Evolutionary conservation across 164 flowering plant species (phyloP), one percentile per base, ranked within the genome.

Genomic region (Aristolochia fimbriata): DNA sequence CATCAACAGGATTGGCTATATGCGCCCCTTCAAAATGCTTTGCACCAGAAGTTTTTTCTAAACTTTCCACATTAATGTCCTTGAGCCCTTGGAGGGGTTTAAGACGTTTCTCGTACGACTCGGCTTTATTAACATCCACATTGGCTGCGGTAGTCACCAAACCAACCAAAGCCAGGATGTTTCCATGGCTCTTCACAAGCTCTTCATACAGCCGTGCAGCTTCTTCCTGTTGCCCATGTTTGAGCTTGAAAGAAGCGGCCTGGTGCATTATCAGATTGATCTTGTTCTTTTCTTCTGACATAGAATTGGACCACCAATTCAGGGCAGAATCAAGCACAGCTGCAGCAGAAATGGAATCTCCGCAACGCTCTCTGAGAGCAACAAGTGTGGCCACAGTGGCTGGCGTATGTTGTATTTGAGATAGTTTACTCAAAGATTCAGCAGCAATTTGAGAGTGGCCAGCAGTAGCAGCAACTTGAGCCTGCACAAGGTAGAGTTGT

Each of bases 341-440:
- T 50, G 76, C 69, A 5, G 99, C 99, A 68, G 91, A 88, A 55
- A 80, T 80, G 46, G 83, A 66, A 66, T 90, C 97, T 31, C 95
- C 97, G 30, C 79, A 81, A 17, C 92, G 96, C 65, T 85, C 96
- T 75, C 78, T 86, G 6, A 88, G 78, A 20, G 95, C 71, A 11
- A 93, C 99, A 47, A 88, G 63, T 50, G 97, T 93, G 51, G 99
- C 94, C 61, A 88, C 89, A 15, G 95, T 86, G 16, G 87, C 96
- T 50, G 99, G 99, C 91, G 79, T 81, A 83, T 86, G 87, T 66
- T 93, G 96, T 51, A 93, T 93, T 41, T 86, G 95, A n/a, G 76
- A 71, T 58, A 93, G 78, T 66, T 64, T 81, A 47, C 81, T 22
- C n/a, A 90, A 77, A 48, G 98, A 87, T 14, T 90, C 96, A 3